Evolutionary conservation across 1,284 basidiomycete genomes (phyloP).

Genomic region (Cutaneotrichosporon cavernicola): DNA sequence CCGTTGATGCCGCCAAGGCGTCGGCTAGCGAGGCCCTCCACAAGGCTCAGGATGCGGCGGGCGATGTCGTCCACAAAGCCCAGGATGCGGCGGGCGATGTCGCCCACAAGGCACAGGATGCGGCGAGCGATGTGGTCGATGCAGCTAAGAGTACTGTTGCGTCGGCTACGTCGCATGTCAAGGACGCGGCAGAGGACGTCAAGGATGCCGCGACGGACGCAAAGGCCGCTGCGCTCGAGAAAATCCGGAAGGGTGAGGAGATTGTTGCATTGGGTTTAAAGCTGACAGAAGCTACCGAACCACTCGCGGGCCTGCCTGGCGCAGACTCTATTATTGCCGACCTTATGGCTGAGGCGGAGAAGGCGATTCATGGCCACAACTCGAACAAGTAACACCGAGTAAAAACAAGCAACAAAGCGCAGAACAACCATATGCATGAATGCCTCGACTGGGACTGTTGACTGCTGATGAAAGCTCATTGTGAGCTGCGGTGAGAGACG

Average conservation of each 20-base stretch:
- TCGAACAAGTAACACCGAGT: neutral
- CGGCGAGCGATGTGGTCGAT: neutral
- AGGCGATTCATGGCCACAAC: neutral
- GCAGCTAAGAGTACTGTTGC: neutral
- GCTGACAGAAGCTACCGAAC: neutral
- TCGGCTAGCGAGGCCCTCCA: neutral
- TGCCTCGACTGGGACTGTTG: neutral
- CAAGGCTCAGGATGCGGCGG: neutral
- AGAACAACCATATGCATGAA: neutral
- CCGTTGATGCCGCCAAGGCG: neutral
- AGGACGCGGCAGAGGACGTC: neutral
- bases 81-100: neutral
- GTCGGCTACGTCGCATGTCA: neutral
- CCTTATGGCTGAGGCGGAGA: slow-evolving; percentile 6
- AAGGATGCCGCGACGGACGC: neutral
- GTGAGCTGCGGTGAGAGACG: too few species aligned
- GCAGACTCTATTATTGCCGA: slow-evolving; percentile 5
- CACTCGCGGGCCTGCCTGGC: neutral
- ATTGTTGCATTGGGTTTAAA: neutral
- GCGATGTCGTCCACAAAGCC: neutral
- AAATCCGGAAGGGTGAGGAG: neutral
- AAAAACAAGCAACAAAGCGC: neutral
- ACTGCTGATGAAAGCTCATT: too few species aligned
- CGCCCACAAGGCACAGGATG: neutral
- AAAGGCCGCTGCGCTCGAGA: neutral